Percentiles rank a stretch among this genome's conserved stretches.
Evolutionary conservation across 2,329 filamentous ascomycete species (phyloP).

Genomic region (Aspergillus fructus): DNA sequence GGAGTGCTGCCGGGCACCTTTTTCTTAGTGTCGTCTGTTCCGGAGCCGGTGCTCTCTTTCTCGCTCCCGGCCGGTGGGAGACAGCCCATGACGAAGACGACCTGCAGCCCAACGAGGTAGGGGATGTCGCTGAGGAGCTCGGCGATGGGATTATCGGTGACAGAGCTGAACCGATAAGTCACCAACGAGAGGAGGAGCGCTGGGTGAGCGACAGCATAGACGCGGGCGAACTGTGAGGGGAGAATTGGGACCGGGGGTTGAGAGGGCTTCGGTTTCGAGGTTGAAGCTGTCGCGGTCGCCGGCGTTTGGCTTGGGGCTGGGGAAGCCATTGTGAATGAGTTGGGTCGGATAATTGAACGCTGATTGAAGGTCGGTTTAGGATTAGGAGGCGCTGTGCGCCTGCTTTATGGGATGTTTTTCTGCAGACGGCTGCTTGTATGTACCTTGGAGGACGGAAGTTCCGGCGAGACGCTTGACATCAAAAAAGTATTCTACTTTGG

Average conservation of each 20-base stretch:
- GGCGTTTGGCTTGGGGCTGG: neutral
- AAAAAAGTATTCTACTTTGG: too few relatives aligned
- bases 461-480: neutral
- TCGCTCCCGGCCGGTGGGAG: slow-evolving; percentile 52
- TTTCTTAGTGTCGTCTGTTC: neutral
- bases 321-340: slow-evolving; percentile 8
- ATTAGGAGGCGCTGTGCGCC: slow-evolving; percentile 7
- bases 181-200: slow-evolving; percentile 65
- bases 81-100: slow-evolving; percentile 57
- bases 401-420: neutral
- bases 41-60: slow-evolving; percentile 11
- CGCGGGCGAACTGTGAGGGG: slow-evolving; percentile 47
- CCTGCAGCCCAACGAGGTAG: slow-evolving; percentile 64
- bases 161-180: slow-evolving; percentile 60
- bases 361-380: neutral
- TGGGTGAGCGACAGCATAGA: slow-evolving; percentile 68
- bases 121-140: slow-evolving; percentile 63
- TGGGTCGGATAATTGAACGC: neutral
- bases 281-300: neutral
- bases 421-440: neutral
- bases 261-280: slow-evolving; percentile 10
- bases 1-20: neutral
- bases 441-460: neutral
- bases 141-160: slow-evolving; percentile 69
- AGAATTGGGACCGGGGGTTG: slow-evolving; percentile 49